phyloP scores from a whole-genome alignment of 176 grass and related monocot species.

The Juncus effusus region DNA sequence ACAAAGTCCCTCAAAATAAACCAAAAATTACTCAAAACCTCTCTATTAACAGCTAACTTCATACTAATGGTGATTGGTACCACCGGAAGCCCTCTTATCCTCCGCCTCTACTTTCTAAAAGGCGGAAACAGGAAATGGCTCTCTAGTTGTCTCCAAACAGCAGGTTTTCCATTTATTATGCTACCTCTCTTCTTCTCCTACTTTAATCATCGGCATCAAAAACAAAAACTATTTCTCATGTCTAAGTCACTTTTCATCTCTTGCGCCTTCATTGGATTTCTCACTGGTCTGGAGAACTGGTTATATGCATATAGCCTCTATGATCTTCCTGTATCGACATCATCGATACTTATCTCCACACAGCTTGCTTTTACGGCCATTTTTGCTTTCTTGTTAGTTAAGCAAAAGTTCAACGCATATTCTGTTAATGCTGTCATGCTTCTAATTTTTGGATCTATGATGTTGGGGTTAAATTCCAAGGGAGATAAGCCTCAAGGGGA shows the following conservation, averaged over 20 bases:
- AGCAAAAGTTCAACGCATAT: slow-evolving; percentile 59
- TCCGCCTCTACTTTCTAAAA: slow-evolving; percentile 68
- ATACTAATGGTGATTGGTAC: slow-evolving; percentile 49
- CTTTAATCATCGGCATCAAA: slow-evolving; percentile 4
- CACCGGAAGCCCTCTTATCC: slow-evolving; percentile 44
- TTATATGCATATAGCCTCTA: slow-evolving; percentile 62
- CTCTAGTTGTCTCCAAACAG: slow-evolving; percentile 58
- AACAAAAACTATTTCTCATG: slow-evolving; percentile 33
- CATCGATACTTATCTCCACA: slow-evolving; percentile 67
- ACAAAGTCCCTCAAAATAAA: background rate
- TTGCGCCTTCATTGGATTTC: slow-evolving; percentile 39
- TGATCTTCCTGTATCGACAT: slow-evolving; percentile 75
- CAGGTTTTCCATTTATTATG: slow-evolving; percentile 51
- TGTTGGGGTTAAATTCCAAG: slow-evolving; percentile 51
- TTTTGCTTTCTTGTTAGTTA: slow-evolving; percentile 66
- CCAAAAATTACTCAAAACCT: slow-evolving; percentile 15
- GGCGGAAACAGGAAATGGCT: slow-evolving; percentile 69
- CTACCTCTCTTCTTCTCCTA: slow-evolving; percentile 51
- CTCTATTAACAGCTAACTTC: slow-evolving; percentile 48
- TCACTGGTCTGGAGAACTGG: slow-evolving; percentile 57
- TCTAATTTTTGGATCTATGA: slow-evolving; percentile 49
- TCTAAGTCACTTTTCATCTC: slow-evolving; percentile 44
- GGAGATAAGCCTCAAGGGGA: slow-evolving; percentile 51
- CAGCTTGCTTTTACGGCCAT: slow-evolving; percentile 77
- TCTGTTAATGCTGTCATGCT: slow-evolving; percentile 74